phyloP scores from a whole-genome alignment of 768 basidiomycete species.

The Boletellus ananas region DNA sequence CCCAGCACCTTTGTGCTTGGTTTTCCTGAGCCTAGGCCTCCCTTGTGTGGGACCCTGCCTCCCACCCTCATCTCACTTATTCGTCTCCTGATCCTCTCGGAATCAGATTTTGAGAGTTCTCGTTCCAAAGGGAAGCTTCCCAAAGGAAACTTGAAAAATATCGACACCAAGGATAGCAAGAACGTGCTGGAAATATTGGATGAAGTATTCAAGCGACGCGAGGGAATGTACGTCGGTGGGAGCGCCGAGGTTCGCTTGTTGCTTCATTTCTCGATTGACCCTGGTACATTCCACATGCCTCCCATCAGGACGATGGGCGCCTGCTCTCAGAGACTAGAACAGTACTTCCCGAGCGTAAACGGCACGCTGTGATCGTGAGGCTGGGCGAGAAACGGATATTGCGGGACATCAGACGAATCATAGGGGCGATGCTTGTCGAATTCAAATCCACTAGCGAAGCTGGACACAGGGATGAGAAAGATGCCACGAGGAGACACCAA shows the following conservation, averaged over 20 bases:
- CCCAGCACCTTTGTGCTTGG: slow-evolving; percentile 10
- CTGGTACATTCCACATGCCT: not conserved
- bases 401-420: slow-evolving; percentile 20
- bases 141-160: slow-evolving; percentile 48
- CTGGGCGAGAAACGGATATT: slow-evolving; percentile 79
- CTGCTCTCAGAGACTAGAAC: slow-evolving; percentile 28
- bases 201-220: slow-evolving; percentile 47
- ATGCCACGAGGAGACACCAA: slow-evolving; percentile 1
- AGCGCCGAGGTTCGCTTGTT: slow-evolving; percentile 39
- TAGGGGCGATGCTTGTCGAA: slow-evolving; percentile 8
- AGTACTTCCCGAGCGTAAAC: slow-evolving; percentile 42
- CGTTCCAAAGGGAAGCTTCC: slow-evolving; percentile 67
- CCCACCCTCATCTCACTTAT: slow-evolving; percentile 65
- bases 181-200: slow-evolving; percentile 44
- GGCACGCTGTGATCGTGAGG: slow-evolving; percentile 67
- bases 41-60: slow-evolving; percentile 50
- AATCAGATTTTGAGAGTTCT: slow-evolving; percentile 57
- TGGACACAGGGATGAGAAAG: not conserved
- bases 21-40: slow-evolving; percentile 39
- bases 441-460: not conserved
- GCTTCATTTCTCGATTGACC: not conserved
- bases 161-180: slow-evolving; percentile 3
- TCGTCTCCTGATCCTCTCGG: slow-evolving; percentile 55
- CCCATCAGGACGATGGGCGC: slow-evolving; percentile 46
- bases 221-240: slow-evolving; percentile 37